Evolutionary conservation across 306 rosid genomes (phyloP), one percentile per base, ranked within the genome.

Genomic region (Neltuma alba): DNA sequence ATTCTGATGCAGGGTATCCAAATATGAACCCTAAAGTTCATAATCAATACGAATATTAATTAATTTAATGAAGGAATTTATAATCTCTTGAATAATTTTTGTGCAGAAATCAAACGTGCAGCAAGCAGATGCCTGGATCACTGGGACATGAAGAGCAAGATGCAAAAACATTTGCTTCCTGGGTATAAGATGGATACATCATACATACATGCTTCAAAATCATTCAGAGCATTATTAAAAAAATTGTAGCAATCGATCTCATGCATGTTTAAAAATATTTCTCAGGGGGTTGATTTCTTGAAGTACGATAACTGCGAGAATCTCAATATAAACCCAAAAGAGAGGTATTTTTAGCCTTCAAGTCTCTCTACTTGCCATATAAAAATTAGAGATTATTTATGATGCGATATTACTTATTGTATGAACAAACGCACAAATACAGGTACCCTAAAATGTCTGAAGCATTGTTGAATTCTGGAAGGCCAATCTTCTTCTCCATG

Each of bases 221-320:
- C n/a, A n/a, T n/a, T n/a, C n/a, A n/a, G n/a, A n/a, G n/a, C n/a
- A n/a, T n/a, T n/a, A n/a, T n/a, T n/a, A n/a, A n/a, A n/a, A n/a
- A n/a, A n/a, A n/a, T n/a, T n/a, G n/a, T n/a, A n/a, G n/a, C n/a
- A n/a, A n/a, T n/a, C n/a, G n/a, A n/a, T n/a, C n/a, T n/a, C n/a
- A n/a, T n/a, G n/a, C n/a, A n/a, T n/a, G n/a, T n/a, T n/a, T n/a
- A n/a, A n/a, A 28, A 76, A 74, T 66, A 27, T 63, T 33, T 23
- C 31, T 73, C 44, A 92, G 97, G 92, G 88, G 38, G 48, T 92
- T 70, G 97, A 92, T 76, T 92, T 88, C 85, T 88, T 92, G 90
- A 92, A 92, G 84, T 92, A 92, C 81, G 97, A 90, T 68, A 92
- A 92, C 40, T 90, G 97, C 84, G 44, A 82, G 54, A 86, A 86